Evolutionary conservation across 331 rosid genomes (phyloP), one percentile per base, ranked within the genome.

Genomic region (Pyrus hybrid): DNA sequence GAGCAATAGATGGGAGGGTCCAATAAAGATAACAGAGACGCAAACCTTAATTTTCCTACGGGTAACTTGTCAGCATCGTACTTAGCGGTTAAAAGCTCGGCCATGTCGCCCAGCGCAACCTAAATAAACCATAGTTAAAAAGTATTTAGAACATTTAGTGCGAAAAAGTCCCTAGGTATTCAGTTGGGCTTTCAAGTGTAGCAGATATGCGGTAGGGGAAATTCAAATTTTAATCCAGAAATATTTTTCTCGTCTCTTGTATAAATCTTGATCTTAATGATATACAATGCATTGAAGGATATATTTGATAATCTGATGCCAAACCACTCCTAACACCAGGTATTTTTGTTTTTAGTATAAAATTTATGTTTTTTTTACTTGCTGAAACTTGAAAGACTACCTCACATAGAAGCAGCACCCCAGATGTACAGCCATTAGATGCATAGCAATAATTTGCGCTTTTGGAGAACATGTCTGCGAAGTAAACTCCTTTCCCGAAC

Each of bases 391-490:
- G 71, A 80, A 74, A 80, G 79, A 75, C 87, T 80, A 95, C 97
- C 99, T 95, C 99, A 77, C 97, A 95, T 69, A 92, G 85, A 81
- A 95, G 98, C 60, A 95, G 91, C 79, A 92, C 97, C 5, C 97
- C 97, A 51, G 92, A 81, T 57, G 77, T 57, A 68, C 82, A 71
- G 13, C 74, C 79, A 17, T 60, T 80, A 64, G 89, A 51, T 73
- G 99, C 91, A 79, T 83, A 87, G 82, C 98, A 95, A 82, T 88
- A 95, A 72, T 95, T 92, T 78, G 97, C 99, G 60, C 99, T 95
- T 89, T 92, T 95, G 72, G 99, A 95, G 93, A 92, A 92, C 99
- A 95, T 95, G 85, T 92, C 99, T 12, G 99, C 98, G 58, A 95
- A 95, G 87, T 95, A 92, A 37, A 92, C 87, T 54, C 99, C 99